These are phyloP conservation scores for Sporisorium iseilematis-ciliati DNA, from an alignment of 1,284 basidiomycete genomes.

Conservation along the genomic window DNA sequence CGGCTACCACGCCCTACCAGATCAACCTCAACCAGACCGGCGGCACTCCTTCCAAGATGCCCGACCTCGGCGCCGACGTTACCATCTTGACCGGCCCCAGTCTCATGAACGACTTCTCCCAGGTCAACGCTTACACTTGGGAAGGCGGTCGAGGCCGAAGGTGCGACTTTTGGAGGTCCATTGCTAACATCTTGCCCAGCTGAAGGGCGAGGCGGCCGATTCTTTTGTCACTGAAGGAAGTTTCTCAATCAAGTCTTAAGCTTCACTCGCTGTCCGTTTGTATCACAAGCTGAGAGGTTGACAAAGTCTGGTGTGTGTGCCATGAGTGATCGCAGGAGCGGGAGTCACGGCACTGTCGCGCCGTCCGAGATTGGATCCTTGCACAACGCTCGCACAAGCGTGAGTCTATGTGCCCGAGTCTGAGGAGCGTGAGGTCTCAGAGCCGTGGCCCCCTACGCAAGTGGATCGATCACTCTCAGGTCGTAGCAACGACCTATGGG, in stretches of 20 bases:
- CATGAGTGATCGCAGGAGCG: too few relatives aligned
- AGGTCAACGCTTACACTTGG: conserved; percentile 21
- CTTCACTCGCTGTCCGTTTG: too few relatives aligned
- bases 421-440: too few relatives aligned
- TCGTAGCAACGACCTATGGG: too few relatives aligned
- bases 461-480: too few relatives aligned
- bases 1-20: conserved; percentile 21
- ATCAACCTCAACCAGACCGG: conserved; percentile 45
- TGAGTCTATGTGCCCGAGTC: too few relatives aligned
- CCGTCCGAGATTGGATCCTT: too few relatives aligned
- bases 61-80: conserved; percentile 7
- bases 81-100: conserved; percentile 10
- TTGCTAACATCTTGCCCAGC: conserved; percentile 11
- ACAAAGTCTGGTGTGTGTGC: too few relatives aligned
- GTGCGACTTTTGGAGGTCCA: conserved; percentile 22
- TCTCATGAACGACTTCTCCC: conserved; percentile 13
- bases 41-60: conserved; percentile 7
- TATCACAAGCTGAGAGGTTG: too few relatives aligned
- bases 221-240: neutral
- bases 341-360: too few relatives aligned
- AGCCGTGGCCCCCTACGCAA: too few relatives aligned
- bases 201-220: neutral
- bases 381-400: too few relatives aligned
- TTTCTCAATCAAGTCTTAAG: neutral
- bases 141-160: conserved; percentile 16